Evolutionary conservation across 129 eudicot species (phyloP), one percentile per base, ranked within the genome.

Genomic region (Oenanthe sinensis): DNA sequence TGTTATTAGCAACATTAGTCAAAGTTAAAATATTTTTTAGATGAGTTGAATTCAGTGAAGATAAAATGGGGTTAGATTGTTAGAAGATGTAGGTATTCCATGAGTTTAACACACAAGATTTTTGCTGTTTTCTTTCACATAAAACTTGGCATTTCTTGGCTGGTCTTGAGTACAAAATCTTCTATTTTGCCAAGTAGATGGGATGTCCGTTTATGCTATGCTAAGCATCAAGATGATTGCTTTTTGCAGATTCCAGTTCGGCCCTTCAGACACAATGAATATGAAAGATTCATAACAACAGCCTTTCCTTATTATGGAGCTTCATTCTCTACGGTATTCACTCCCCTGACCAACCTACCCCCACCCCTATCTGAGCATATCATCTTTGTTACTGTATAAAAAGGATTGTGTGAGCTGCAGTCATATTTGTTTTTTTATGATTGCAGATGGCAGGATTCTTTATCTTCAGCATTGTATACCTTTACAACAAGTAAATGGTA

Each of bases 281-380:
- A 92, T 20, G 97, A 90, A 81, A 90, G 97, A 87, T 92, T 92
- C 43, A 88, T 92, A 77, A 78, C 93, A 47, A 85, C 96, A 26
- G 96, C 97, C 47, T 90, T 85, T 73, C 97, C 97, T 8, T 92
- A 92, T 76, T 90, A 92, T 30, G 97, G 93, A 79, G 91, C 93
- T 39, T 91, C 97, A 69, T 91, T 91, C 79, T 87, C 93, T 45
- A 87, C 90, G 87, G 97, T 91, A 89, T 44, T 72, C 60, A 45
- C 24, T 44, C 75, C 74, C 40, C 30, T 26, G 5, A 39, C 42
- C 42, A 39, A 39, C 19, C 37, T 9, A 65, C 15, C 20, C 39
- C 46, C 16, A 9, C 11, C 37, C 22, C 39, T 45, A 8, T 75
- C 5, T 20, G 6, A n/a, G 39, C 50, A 13, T 7, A 48, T 74